Percentiles rank a stretch among this genome's conserved stretches.
phyloP scores from a whole-genome alignment of 768 basidiomycete species.

The Auricularia sp. region DNA sequence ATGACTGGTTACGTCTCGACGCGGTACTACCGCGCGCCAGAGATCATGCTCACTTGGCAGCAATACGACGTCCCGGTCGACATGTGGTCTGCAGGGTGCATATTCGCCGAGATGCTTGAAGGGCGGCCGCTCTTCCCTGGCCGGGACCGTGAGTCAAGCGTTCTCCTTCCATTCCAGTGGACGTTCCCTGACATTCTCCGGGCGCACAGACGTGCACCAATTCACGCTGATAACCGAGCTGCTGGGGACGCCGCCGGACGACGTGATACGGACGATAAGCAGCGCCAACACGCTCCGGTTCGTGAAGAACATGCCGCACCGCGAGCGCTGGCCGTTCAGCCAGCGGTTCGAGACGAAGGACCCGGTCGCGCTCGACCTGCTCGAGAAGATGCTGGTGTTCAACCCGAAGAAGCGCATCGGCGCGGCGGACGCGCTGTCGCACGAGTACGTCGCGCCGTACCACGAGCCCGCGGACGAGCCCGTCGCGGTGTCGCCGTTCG shows the following conservation, averaged over 20 bases:
- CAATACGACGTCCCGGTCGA: constrained; percentile 95
- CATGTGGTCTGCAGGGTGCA: constrained; percentile 66
- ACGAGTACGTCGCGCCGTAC: constrained; percentile 93
- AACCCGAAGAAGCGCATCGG: constrained; percentile 96
- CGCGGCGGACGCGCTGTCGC: constrained; percentile 78
- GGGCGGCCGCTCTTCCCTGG: constrained; percentile 83
- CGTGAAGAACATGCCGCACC: constrained; percentile 92
- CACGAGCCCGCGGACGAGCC: constrained; percentile 99
- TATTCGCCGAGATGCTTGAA: constrained; percentile 69
- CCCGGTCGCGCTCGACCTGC: constrained; percentile 35
- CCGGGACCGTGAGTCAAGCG: constrained; percentile 71
- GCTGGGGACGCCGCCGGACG: constrained; percentile 94
- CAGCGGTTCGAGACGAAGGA: constrained; percentile 54
- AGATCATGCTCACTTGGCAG: constrained; percentile 97
- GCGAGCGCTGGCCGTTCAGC: constrained; percentile 89
- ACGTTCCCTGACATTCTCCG: neutral
- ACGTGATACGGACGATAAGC: constrained; percentile 97
- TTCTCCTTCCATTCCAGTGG: neutral
- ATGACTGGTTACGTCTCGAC: constrained; percentile 71
- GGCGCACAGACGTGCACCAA: constrained; percentile 82
- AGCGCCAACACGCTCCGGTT: constrained; percentile 98
- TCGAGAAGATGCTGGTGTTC: constrained; percentile 98
- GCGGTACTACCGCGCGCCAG: constrained; percentile 86
- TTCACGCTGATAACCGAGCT: constrained; percentile 99
- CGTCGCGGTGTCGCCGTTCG: constrained; percentile 84